A percentile compares a stretch with the other conserved stretches of the same genome.
phyloP scores from a whole-genome alignment of 768 basidiomycete species.

The Boletus rufocinnamomeus region DNA sequence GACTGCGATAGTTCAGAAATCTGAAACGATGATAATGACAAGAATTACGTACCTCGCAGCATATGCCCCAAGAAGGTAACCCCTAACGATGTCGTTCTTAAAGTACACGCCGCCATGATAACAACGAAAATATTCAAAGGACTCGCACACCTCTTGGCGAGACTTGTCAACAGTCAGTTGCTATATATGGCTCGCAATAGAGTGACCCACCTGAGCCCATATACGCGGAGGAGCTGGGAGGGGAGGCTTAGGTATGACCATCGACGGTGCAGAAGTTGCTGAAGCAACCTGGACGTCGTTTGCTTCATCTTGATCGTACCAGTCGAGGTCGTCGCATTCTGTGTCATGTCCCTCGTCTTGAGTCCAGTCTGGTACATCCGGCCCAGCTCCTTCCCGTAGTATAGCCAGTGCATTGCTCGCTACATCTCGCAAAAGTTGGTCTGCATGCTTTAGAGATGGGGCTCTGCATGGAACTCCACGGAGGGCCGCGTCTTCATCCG shows the following conservation, averaged over 20 bases:
- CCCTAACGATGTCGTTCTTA: constrained; percentile 57
- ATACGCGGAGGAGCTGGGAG: constrained; percentile 38
- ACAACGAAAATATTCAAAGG: constrained; percentile 62
- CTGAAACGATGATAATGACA: constrained; percentile 2
- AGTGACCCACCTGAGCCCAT: constrained; percentile 45
- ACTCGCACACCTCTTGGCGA: constrained; percentile 83
- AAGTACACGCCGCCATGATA: constrained; percentile 84
- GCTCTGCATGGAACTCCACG: background rate
- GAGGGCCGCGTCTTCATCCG: background rate
- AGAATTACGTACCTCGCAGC: constrained; percentile 54
- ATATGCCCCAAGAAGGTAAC: constrained; percentile 76
- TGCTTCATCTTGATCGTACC: constrained; percentile 11
- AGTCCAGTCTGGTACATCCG: constrained; percentile 28
- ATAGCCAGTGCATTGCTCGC: constrained; percentile 17
- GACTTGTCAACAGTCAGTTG: constrained; percentile 47
- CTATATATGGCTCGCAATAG: background rate
- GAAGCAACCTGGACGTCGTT: constrained; percentile 19
- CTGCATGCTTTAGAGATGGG: constrained; percentile 16
- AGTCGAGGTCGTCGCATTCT: constrained; percentile 12
- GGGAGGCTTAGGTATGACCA: constrained; percentile 20
- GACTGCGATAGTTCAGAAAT: constrained; percentile 43
- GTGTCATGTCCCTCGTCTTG: constrained; percentile 22
- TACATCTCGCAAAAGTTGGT: constrained; percentile 22
- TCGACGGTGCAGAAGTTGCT: background rate
- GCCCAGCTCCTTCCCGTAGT: constrained; percentile 6